A percentile compares a stretch with the other conserved stretches of the same genome.
phyloP scores from a whole-genome alignment of 225 moss, liverwort and hornwort species.

The Straminergon stramineum region DNA sequence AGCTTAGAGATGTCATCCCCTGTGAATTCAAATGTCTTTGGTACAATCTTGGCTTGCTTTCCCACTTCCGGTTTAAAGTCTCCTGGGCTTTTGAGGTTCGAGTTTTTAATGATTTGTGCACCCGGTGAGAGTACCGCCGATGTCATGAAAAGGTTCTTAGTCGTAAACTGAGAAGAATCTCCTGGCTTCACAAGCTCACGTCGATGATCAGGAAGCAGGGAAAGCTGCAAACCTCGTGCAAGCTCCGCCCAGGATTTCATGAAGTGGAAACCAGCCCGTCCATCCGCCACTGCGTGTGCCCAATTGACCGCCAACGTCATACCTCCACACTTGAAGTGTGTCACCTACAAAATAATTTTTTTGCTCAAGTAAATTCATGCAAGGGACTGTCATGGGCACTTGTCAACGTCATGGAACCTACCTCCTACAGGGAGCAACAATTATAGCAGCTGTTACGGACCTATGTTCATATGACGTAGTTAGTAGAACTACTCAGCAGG shows the following conservation, averaged over 20 bases:
- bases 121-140: not conserved
- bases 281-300: slow-evolving; percentile 26
- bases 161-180: not conserved
- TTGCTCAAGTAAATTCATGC: not conserved
- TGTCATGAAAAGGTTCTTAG: not conserved
- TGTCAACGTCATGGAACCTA: not conserved
- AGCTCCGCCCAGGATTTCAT: slow-evolving; percentile 37
- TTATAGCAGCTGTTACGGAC: not conserved
- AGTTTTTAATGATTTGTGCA: not conserved
- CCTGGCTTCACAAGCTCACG: slow-evolving; percentile 18
- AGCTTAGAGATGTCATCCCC: not conserved
- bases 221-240: slow-evolving; percentile 10
- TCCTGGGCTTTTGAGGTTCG: not conserved
- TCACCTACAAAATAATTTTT: not conserved
- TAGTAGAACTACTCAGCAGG: not conserved
- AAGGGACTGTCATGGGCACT: not conserved
- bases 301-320: slow-evolving; percentile 23
- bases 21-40: slow-evolving; percentile 2
- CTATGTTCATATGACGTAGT: not conserved
- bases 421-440: not conserved
- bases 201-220: slow-evolving; percentile 19
- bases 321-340: slow-evolving; percentile 24
- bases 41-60: not conserved
- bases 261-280: slow-evolving; percentile 27
- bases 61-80: not conserved